phyloP scores from a whole-genome alignment of 2,329 filamentous ascomycete species.

The Cordyceps pruinosa region DNA sequence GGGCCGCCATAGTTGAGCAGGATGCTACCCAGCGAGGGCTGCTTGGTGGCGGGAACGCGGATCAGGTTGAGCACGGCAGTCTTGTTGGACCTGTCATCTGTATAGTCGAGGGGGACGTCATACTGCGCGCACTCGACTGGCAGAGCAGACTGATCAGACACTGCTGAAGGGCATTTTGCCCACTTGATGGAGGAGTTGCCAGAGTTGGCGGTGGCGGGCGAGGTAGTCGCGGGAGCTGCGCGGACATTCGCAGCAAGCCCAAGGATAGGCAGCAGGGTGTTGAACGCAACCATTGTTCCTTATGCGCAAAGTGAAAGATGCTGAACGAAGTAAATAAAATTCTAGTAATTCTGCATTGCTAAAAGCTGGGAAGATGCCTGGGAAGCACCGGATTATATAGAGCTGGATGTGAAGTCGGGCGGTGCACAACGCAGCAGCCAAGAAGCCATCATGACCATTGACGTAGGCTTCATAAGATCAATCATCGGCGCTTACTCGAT shows the following conservation, averaged over 20 bases:
- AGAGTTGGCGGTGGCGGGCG: not conserved
- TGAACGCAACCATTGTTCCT: not conserved
- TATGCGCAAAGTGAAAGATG: not conserved
- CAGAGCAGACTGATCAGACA: not conserved
- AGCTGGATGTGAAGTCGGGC: not conserved
- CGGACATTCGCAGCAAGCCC: not conserved
- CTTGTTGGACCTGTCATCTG: not conserved
- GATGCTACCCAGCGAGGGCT: conserved; percentile 23
- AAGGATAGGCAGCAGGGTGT: not conserved
- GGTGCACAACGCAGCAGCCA: not conserved
- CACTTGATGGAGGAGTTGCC: not conserved
- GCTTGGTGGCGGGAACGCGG: conserved; percentile 11
- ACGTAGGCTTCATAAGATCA: not conserved
- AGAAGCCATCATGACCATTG: not conserved
- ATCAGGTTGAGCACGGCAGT: conserved; percentile 12
- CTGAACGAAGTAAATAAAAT: not conserved
- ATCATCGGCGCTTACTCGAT: not conserved
- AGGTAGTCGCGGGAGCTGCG: not conserved
- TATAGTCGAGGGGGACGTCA: conserved; percentile 18
- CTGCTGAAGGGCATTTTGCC: not conserved
- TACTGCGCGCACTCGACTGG: conserved; percentile 15
- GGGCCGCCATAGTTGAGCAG: conserved; percentile 26
- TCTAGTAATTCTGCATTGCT: not conserved
- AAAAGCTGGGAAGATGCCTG: not conserved
- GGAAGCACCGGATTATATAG: not conserved